These are phyloP conservation scores for Nicotiana undulata DNA, from an alignment of 257 asterid genomes.

Conservation along the genomic window DNA sequence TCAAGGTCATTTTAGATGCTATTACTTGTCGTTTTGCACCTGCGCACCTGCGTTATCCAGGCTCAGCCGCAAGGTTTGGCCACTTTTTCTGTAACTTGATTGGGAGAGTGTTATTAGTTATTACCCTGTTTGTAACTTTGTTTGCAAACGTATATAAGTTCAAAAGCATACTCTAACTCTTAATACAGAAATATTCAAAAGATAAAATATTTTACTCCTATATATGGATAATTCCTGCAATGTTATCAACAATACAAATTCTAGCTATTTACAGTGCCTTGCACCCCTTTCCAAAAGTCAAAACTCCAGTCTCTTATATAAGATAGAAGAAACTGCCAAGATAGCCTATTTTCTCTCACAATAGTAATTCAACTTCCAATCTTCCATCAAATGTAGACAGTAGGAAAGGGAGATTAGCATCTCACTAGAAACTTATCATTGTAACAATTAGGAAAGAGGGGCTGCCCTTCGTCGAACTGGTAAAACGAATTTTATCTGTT, in stretches of 20 bases:
- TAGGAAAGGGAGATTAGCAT: background rate
- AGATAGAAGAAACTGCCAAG: background rate
- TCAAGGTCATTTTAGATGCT: background rate
- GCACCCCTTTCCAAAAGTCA: background rate
- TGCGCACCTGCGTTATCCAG: no score
- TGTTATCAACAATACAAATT: background rate
- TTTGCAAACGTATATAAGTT: background rate
- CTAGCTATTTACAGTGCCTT: background rate
- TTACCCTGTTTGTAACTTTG: background rate
- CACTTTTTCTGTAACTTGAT: no score
- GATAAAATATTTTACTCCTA: background rate
- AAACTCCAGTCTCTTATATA: background rate
- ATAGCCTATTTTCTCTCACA: background rate
- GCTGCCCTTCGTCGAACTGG: background rate
- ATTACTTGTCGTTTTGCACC: background rate
- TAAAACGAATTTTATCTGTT: background rate
- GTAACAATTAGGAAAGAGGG: background rate
- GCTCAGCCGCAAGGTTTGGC: no score
- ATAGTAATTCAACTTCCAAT: background rate
- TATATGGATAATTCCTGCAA: background rate
- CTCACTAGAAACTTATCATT: background rate
- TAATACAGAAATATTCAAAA: background rate
- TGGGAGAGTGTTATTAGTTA: no score
- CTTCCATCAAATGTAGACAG: background rate
- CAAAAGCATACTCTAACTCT: background rate